phyloP scores from a whole-genome alignment of 1,284 basidiomycete genomes.

The Anthracocystis setariae region DNA sequence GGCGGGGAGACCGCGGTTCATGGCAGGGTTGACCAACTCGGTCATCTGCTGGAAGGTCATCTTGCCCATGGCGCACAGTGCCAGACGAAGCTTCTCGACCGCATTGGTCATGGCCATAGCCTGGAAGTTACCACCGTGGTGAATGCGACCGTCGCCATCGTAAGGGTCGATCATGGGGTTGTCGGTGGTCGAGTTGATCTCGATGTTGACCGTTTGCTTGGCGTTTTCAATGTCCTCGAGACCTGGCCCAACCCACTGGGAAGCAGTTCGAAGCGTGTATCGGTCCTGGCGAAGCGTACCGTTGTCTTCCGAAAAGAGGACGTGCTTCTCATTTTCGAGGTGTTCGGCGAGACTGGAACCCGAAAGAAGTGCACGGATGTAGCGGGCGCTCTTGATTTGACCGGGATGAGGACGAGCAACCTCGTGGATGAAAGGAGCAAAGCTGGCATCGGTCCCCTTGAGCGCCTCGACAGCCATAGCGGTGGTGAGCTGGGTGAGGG shows the following conservation, averaged over 20 bases:
- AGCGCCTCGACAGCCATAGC: conserved; percentile 81
- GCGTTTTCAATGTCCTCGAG: conserved; percentile 81
- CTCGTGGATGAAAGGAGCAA: conserved; percentile 76
- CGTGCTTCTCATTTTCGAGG: conserved; percentile 74
- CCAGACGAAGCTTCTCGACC: conserved; percentile 86
- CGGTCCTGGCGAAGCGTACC: conserved; percentile 79
- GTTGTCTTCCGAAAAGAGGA: conserved; percentile 75
- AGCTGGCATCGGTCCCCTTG: conserved; percentile 54
- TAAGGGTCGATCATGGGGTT: conserved; percentile 52
- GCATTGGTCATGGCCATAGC: conserved; percentile 82
- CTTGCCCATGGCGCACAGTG: conserved; percentile 83
- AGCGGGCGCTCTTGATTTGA: conserved; percentile 71
- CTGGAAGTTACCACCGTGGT: conserved; percentile 54
- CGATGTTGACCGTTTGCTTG: conserved; percentile 75
- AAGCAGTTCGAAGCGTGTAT: conserved; percentile 74
- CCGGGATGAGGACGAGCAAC: conserved; percentile 85
- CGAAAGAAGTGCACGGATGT: conserved; percentile 70
- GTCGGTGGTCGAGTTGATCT: conserved; percentile 84
- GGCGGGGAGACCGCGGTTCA: conserved; percentile 54
- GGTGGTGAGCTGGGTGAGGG: conserved; percentile 80
- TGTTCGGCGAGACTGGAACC: conserved; percentile 76
- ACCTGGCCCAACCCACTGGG: conserved; percentile 80
- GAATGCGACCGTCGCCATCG: conserved; percentile 46
- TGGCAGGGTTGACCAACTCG: conserved; percentile 74
- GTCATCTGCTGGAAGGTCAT: conserved; percentile 84